Evolutionary conservation across 1,284 basidiomycete species (phyloP).

Genomic region (Cutaneotrichosporon arboriforme): DNA sequence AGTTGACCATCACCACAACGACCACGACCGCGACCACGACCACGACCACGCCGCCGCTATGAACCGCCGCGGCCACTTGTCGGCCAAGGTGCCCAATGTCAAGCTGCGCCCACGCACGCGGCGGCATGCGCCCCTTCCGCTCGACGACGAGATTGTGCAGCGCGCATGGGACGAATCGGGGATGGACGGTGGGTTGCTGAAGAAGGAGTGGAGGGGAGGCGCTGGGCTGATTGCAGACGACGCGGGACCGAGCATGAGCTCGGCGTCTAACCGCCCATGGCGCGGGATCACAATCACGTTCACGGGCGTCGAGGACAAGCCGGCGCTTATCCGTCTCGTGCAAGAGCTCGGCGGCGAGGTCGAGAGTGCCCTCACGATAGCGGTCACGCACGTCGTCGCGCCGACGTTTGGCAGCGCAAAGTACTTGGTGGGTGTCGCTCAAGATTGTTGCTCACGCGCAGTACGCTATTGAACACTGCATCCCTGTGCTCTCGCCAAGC

Average conservation of each 20-base stretch:
- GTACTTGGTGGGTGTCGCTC: slow-evolving; percentile 37
- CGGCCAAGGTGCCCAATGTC: slow-evolving; percentile 41
- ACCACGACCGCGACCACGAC: background rate
- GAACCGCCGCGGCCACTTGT: slow-evolving; percentile 42
- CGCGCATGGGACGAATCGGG: slow-evolving; percentile 24
- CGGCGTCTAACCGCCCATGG: slow-evolving; percentile 28
- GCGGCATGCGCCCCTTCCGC: background rate
- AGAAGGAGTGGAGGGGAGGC: background rate
- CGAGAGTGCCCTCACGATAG: slow-evolving; percentile 36
- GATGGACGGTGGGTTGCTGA: background rate
- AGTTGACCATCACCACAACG: background rate
- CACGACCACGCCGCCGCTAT: slow-evolving; percentile 14
- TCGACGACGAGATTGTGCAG: slow-evolving; percentile 26
- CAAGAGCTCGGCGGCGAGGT: slow-evolving; percentile 33
- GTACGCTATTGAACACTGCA: slow-evolving; percentile 39
- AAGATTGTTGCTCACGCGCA: slow-evolving; percentile 11
- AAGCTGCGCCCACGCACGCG: slow-evolving; percentile 36
- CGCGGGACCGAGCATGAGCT: slow-evolving; percentile 1
- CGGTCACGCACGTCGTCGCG: slow-evolving; percentile 43
- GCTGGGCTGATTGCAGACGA: slow-evolving; percentile 24
- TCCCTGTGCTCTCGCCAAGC: slow-evolving; percentile 36
- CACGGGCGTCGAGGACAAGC: slow-evolving; percentile 43
- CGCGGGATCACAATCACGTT: slow-evolving; percentile 35
- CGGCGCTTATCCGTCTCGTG: slow-evolving; percentile 14
- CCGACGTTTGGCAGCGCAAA: slow-evolving; percentile 31